These are phyloP conservation scores for Trichophyton schoenleinii DNA, from an alignment of 2,329 filamentous ascomycete species.

Conservation along the genomic window DNA sequence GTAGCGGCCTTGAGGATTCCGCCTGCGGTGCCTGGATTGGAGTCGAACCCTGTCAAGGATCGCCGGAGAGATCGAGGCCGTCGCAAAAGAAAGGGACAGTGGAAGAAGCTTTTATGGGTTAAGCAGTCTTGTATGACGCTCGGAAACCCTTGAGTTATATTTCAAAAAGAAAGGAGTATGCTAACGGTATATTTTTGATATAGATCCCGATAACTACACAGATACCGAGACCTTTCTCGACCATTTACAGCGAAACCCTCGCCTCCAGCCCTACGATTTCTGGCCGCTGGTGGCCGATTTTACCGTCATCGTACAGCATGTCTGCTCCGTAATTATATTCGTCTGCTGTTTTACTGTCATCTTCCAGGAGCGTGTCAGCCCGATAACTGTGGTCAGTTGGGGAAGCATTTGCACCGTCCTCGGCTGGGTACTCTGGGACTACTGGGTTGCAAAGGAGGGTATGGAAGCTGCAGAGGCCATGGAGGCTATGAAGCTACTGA, in stretches of 20 bases:
- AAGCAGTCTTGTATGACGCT: slow-evolving; percentile 69
- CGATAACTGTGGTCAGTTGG: slow-evolving; percentile 76
- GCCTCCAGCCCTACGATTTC: slow-evolving; percentile 90
- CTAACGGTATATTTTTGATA: neutral
- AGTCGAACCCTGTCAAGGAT: slow-evolving; percentile 26
- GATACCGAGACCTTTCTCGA: slow-evolving; percentile 95
- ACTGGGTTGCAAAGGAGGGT: slow-evolving; percentile 68
- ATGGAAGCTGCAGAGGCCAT: slow-evolving; percentile 27
- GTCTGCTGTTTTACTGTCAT: slow-evolving; percentile 89
- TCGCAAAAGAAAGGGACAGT: slow-evolving; percentile 57
- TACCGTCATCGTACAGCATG: slow-evolving; percentile 92
- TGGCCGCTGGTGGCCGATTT: slow-evolving; percentile 93
- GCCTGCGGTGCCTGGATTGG: slow-evolving; percentile 28
- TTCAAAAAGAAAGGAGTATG: neutral
- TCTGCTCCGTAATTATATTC: slow-evolving; percentile 89
- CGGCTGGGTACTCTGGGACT: slow-evolving; percentile 85
- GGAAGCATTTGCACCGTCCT: slow-evolving; percentile 70
- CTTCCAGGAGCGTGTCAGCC: slow-evolving; percentile 72
- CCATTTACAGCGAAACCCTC: slow-evolving; percentile 85
- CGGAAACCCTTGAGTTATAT: neutral
- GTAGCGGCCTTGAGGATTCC: slow-evolving; percentile 32
- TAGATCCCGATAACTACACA: slow-evolving; percentile 97
- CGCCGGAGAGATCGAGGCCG: slow-evolving; percentile 35
- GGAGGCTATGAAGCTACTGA: slow-evolving; percentile 13
- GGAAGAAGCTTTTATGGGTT: slow-evolving; percentile 97